Base-by-base conservation (phyloP, 305 asterid species). In the Ilex paraguariensis region DNA sequence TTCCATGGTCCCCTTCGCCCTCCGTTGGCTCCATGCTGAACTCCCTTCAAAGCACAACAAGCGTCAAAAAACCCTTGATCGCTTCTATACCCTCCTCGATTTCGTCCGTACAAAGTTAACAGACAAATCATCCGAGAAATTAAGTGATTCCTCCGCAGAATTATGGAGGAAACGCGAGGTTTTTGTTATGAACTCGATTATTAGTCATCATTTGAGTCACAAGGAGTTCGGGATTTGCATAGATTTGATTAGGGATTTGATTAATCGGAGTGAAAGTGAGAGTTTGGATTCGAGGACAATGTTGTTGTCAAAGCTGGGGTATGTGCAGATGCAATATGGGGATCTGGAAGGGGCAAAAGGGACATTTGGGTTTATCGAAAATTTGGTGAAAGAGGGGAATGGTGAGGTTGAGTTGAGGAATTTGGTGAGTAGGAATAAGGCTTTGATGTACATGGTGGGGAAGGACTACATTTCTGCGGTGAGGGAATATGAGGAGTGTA, bases 321-420 rank as follows among this genome's bases (percentile, higher is more conserved):
- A 90, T 59, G 83, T 93, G 64, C 93, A 93, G 70, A 86, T 93
- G 99, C 97, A 90, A 65, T 90, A 85, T 57, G 99, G 99, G 31
- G 97, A 93, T 75, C 67, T 93, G 54, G 95, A 87, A 15, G 97
- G 97, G 32, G 95, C 92, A 3, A 90, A 78, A 57, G 68, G 52
- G 74, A 83, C 89, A 8, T 93, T 93, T 59, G 76, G 69, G n/a
- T 54, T 54, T 46, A 96, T 82, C 49, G 93, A 90, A 67, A 81
- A 77, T 63, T 67, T 80, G 75, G 70, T 57, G 61, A 81, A 60
- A 62, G 64, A 58, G 55, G 83, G 62, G 32, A 61, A 30, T 15
- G 75, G 60, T 30, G 88, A 81, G 57, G 79, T 70, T 59, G 78
- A 66, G 68, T 73, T 84, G 77, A 81, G 62, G 82, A 93, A 90